Conservation (phyloP, 441 rosid genomes). For the Melastoma candidum region DNA sequence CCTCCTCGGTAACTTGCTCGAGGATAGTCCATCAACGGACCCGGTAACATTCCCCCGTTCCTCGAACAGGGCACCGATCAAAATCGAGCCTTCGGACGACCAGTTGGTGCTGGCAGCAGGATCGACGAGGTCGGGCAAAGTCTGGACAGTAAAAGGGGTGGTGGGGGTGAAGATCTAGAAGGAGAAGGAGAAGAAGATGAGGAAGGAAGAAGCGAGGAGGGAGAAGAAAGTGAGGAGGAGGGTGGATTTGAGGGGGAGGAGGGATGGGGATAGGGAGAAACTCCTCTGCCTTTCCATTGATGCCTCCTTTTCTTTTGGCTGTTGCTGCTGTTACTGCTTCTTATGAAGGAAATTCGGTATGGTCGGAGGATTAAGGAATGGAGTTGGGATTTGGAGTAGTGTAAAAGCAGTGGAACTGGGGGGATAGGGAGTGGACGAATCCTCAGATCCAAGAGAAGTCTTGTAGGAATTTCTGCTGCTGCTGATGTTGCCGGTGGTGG, state of each 20-base stretch:
- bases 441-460: no score
- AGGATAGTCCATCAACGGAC: slow-evolving; percentile 22
- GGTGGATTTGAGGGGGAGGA: slow-evolving; percentile 32
- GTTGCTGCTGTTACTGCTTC: no score
- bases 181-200: slow-evolving; percentile 44
- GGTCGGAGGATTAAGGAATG: no score
- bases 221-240: slow-evolving; percentile 39
- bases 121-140: slow-evolving; percentile 9
- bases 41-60: slow-evolving; percentile 31
- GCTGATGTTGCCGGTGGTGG: no score
- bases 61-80: slow-evolving; percentile 22
- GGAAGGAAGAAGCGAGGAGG: slow-evolving; percentile 42
- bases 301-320: no score
- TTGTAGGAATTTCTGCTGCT: no score
- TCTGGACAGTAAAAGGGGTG: slow-evolving; percentile 18
- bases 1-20: slow-evolving; percentile 16
- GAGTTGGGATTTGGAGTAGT: no score
- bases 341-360: no score
- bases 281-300: slow-evolving; percentile 74
- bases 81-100: slow-evolving; percentile 18
- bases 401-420: no score
- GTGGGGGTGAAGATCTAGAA: slow-evolving; percentile 33
- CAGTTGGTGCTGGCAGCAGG: slow-evolving; percentile 16
- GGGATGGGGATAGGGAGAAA: slow-evolving; percentile 25
- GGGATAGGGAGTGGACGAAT: no score